These are phyloP conservation scores for Xylaria sp. DNA, from an alignment of 2,329 filamentous ascomycete genomes.

Conservation along the genomic window DNA sequence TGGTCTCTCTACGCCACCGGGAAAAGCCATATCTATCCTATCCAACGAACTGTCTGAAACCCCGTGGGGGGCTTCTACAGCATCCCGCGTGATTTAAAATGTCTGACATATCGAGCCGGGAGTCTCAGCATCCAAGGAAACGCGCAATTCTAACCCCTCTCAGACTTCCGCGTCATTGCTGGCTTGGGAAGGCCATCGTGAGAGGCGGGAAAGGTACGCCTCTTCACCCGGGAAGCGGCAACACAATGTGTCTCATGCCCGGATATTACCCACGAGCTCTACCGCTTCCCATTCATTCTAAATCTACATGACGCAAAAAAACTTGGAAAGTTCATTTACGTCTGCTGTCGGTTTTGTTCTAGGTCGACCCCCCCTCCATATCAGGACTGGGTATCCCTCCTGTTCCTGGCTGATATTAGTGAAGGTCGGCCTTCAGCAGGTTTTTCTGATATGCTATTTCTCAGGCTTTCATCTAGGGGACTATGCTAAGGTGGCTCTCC, in stretches of 20 bases:
- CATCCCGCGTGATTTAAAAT: background rate
- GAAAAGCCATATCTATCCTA: background rate
- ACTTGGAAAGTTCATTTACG: background rate
- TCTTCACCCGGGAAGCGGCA: conserved; percentile 31
- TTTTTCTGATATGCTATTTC: conserved; percentile 17
- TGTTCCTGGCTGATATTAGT: background rate
- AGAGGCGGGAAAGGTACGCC: conserved; percentile 7
- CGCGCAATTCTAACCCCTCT: conserved; percentile 3
- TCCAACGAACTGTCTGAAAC: conserved; percentile 6
- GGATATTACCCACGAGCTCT: conserved; percentile 28
- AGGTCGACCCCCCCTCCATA: conserved; percentile 18
- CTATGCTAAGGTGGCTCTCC: conserved; percentile 8
- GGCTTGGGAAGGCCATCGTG: conserved; percentile 1
- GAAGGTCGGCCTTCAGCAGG: conserved; percentile 6
- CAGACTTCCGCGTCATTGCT: background rate
- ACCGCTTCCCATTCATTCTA: background rate
- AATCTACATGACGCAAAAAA: conserved; percentile 4
- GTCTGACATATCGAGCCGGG: background rate
- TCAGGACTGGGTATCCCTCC: background rate
- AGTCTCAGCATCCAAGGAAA: conserved; percentile 5
- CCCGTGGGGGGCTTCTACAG: background rate
- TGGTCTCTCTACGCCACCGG: background rate
- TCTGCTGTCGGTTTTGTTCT: conserved; percentile 16
- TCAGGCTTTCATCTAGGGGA: conserved; percentile 12
- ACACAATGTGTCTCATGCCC: conserved; percentile 30